Evolutionary conservation across 148 eudicot genomes (phyloP).

Genomic region (Fagopyrum homotropicum): DNA sequence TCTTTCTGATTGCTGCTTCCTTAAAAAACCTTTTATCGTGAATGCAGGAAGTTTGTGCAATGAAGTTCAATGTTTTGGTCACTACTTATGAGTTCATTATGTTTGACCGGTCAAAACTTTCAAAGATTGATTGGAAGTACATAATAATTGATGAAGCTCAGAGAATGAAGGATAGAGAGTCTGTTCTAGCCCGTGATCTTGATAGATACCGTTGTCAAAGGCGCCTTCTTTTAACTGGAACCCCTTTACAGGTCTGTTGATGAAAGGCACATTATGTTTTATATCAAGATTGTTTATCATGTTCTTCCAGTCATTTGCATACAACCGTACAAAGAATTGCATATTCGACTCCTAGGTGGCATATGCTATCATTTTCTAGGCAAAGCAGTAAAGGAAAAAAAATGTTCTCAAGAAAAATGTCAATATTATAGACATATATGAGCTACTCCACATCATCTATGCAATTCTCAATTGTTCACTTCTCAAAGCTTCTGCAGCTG

Average conservation of each 20-base stretch:
- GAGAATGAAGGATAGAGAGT: slow-evolving; percentile 98
- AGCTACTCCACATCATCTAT: background rate
- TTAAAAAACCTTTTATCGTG: background rate
- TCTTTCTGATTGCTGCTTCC: background rate
- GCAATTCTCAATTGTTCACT: background rate
- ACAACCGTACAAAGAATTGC: background rate
- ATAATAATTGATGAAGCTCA: slow-evolving; percentile 98
- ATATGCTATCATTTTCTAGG: background rate
- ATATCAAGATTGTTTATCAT: background rate
- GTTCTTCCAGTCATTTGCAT: background rate
- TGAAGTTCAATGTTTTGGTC: slow-evolving; percentile 97
- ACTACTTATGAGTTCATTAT: slow-evolving; percentile 97
- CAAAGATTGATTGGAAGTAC: slow-evolving; percentile 93
- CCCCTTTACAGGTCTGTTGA: slow-evolving; percentile 79
- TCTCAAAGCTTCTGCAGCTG: background rate
- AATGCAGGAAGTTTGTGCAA: slow-evolving; percentile 74
- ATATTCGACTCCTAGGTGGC: background rate
- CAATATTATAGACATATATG: background rate
- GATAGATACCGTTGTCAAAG: slow-evolving; percentile 98
- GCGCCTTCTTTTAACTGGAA: slow-evolving; percentile 93
- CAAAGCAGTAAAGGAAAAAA: background rate
- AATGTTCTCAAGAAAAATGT: background rate
- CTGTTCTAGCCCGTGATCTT: slow-evolving; percentile 96
- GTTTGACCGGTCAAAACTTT: slow-evolving; percentile 94
- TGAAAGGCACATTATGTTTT: background rate